phyloP scores from a whole-genome alignment of 768 basidiomycete genomes.

The Mycena maculata region DNA sequence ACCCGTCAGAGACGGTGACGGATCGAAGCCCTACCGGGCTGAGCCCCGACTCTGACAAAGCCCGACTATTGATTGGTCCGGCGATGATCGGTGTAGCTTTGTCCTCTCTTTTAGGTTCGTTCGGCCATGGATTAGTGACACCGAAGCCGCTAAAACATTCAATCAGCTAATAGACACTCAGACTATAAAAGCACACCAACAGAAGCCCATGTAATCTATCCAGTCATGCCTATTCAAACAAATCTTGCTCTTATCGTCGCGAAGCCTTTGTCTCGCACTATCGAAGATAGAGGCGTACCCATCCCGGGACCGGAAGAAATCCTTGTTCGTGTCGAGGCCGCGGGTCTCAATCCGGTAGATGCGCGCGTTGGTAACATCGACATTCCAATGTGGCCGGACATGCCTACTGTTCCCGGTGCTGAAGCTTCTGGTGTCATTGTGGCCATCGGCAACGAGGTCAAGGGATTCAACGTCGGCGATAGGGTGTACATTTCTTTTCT shows the following conservation, averaged over 20 bases:
- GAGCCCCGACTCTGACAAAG: conserved; percentile 1
- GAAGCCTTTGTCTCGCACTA: conserved; percentile 15
- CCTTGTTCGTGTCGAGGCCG: conserved; percentile 59
- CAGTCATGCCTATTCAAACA: conserved; percentile 11
- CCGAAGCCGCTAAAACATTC: neutral
- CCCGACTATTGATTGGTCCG: neutral
- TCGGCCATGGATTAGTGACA: neutral
- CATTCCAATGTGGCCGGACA: conserved; percentile 7
- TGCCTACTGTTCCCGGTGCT: conserved; percentile 58
- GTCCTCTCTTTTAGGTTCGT: neutral
- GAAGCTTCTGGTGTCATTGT: conserved; percentile 66
- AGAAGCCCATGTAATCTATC: neutral
- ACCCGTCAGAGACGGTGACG: no score
- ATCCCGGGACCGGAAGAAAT: conserved; percentile 60
- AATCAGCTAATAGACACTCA: neutral
- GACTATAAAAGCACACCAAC: neutral
- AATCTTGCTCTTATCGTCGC: conserved; percentile 18
- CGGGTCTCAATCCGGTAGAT: conserved; percentile 60
- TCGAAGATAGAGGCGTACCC: conserved; percentile 43
- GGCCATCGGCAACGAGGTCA: conserved; percentile 63
- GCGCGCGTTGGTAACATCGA: conserved; percentile 13
- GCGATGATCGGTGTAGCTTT: neutral
- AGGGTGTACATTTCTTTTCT: conserved; percentile 55
- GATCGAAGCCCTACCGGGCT: no score
- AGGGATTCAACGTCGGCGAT: conserved; percentile 61